Evolutionary conservation across 176 grass and related monocot species (phyloP), one percentile per base, ranked within the genome.

Genomic region (Avena insularis): DNA sequence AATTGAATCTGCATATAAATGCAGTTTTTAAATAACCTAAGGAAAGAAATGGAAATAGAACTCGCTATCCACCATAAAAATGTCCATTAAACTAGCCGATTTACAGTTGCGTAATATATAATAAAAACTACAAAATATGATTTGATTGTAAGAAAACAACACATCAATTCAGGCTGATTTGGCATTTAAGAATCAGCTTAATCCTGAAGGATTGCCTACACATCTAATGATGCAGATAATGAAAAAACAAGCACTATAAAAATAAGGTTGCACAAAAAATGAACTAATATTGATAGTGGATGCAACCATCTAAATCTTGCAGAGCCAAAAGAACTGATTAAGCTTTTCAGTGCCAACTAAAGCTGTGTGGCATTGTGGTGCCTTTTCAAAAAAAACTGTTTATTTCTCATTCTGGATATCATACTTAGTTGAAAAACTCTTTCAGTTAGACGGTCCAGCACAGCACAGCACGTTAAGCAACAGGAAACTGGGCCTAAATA

Each of bases 1-100:
- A 76, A 21, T 68, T 80, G 25, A 83, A 74, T 19, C 54, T 40
- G 55, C 29, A 66, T 69, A 5, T 75, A 89, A 89, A 1, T 79
- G 43, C 12, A 55, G 61, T 85, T 47, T 43, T 43, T 43, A 7
- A 43, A 43, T 43, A 43, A 43, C 40, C 40, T 43, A 43, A 8
- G 40, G 40, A 43, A 43, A 43, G 40, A 43, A 43, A 43, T 43
- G 40, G 40, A 43, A 43, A 43, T 43, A 43, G 40, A 43, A 43
- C 40, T 43, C 40, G 6, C 40, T 43, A 6, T 43, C 40, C 40
- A 43, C 40, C 40, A 43, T 43, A 43, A 43, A 43, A 43, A 43
- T 43, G 40, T 6, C 6, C 40, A 43, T 43, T 43, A 43, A 43
- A 43, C 40, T 43, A 7, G 40, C 40, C 40, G 6, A 43, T 43